phyloP scores from a whole-genome alignment of 2,329 filamentous ascomycete genomes.

The Elsinoe arachidis region DNA sequence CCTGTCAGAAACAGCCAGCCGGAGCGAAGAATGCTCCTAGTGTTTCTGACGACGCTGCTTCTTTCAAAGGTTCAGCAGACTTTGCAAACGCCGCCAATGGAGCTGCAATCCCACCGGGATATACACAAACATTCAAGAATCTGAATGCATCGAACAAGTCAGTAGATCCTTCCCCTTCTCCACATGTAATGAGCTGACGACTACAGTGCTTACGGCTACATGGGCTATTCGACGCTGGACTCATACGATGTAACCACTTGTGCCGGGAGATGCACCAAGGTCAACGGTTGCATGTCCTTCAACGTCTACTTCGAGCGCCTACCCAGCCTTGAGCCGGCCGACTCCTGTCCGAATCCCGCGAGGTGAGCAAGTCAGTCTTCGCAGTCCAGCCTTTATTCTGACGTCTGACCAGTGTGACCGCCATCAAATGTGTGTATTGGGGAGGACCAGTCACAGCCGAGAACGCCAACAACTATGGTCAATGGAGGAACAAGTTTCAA shows the following conservation, averaged over 20 bases:
- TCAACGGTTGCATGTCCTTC: conserved; percentile 17
- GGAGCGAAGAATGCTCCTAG: conserved; percentile 13
- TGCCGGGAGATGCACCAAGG: conserved; percentile 15
- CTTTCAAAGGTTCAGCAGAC: conserved; percentile 15
- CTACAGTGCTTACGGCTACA: conserved; percentile 14
- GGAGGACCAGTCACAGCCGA: conserved; percentile 20
- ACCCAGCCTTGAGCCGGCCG: conserved; percentile 13
- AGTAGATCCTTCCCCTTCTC: background rate
- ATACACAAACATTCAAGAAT: conserved; percentile 14
- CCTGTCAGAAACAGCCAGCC: conserved; percentile 15
- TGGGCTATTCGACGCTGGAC: conserved; percentile 14
- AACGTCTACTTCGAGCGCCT: conserved; percentile 18
- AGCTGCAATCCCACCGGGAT: conserved; percentile 10
- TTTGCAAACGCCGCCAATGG: conserved; percentile 17
- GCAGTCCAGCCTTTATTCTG: background rate
- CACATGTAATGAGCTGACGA: conserved; percentile 5
- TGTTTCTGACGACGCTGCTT: conserved; percentile 16
- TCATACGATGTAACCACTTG: conserved; percentile 14
- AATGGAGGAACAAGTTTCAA: conserved; percentile 18
- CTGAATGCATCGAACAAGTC: conserved; percentile 5
- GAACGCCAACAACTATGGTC: conserved; percentile 23
- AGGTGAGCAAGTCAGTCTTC: background rate
- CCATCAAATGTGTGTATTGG: conserved; percentile 28
- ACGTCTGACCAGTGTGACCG: conserved; percentile 14
- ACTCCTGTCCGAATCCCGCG: conserved; percentile 19